Evolutionary conservation across 176 grass and related monocot species (phyloP), one percentile per base, ranked within the genome.

Genomic region (Bothriochloa decipiens): DNA sequence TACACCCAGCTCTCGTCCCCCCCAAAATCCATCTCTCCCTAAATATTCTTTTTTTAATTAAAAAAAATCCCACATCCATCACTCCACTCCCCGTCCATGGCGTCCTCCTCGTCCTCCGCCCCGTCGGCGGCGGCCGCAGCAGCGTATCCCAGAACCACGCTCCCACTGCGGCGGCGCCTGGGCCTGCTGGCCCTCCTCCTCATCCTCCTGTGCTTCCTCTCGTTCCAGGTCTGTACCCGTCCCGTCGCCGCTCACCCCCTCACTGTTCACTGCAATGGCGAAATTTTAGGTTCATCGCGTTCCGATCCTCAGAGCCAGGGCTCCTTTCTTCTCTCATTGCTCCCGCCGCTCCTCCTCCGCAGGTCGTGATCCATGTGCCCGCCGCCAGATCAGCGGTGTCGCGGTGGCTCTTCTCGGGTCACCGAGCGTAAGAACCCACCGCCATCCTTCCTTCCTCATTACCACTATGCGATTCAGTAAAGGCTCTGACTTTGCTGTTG

Each of bases 361-460:
- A 93, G 94, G 82, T 75, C 11, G 74, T 89, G 63, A 83, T 97
- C 68, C 84, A 93, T 87, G 84, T 88, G 32, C 90, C 89, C 65
- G 73, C 74, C 10, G 57, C 88, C 47, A 88, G 89, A 84, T 91
- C 84, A 70, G 89, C 80, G 27, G 72, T 91, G 28, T 91, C 89
- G 11, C 78, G 46, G 17, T 82, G 82, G 65, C 83, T 85, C 75
- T 93, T 89, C 88, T 50, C 91, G 64, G 45, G 77, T 40, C 86
- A 78, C 80, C 80, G 46, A 39, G 52, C 16, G 94, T 96, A 91
- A 88, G 88, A 86, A 88, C 23, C 32, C 52, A 6, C 42, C 12
- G 3, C n/a, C 61, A 40, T n/a, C 3, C 8, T 62, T 18, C 50
- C 36, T 29, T 72, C 65, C 70, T 17, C 12, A 4, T 70, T 62